Base-by-base conservation (phyloP, 495 filamentous ascomycete genomes). In the Podospora didyma region DNA sequence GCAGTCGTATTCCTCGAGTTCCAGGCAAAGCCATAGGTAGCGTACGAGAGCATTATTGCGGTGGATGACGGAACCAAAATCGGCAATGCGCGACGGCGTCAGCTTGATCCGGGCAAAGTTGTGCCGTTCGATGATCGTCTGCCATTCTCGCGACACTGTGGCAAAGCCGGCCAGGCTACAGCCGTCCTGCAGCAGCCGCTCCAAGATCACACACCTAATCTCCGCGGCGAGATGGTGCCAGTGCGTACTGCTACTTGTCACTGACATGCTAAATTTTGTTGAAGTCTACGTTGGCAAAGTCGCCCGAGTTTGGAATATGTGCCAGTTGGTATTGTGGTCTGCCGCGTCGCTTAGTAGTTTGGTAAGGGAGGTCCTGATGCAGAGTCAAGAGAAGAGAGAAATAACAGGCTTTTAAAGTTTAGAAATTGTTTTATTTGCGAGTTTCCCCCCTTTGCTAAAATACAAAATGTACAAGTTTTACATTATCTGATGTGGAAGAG, bases 141-240 rank as follows among this genome's bases (percentile, higher is more conserved):
- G 72, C 62, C 70, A 73, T 56, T 72, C 72, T 70, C 66, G 62
- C 53, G 67, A 76, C 44, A 73, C 70, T 58, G 70, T 63, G 58
- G 67, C 67, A 44, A 70, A 69, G 51, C 45, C 52, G 70, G 61
- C 64, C 59, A 70, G 53, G 54, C 44, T 69, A 53, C 61, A 64
- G 34, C 61, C 63, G 63, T 67, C 61, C 59, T 66, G 63, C 34
- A 72, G 37, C 56, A 66, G 49, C 52, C 41, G 50, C 56, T 59
- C n/a, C 9, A 68, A 46, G 58, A 68, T 65, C 17, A 62, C 44
- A 52, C 61, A 56, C 10, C 59, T 59, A 55, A 67, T 62, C 59
- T 65, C 65, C 46, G 48, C 24, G 26, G 62, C 57, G 47, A 63
- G 63, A 53, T 48, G 48, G 57, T 63, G 45, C 58, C 53, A 54